These are phyloP conservation scores for Carex littledalei DNA, from an alignment of 176 grass and related monocot genomes.

Conservation along the genomic window DNA sequence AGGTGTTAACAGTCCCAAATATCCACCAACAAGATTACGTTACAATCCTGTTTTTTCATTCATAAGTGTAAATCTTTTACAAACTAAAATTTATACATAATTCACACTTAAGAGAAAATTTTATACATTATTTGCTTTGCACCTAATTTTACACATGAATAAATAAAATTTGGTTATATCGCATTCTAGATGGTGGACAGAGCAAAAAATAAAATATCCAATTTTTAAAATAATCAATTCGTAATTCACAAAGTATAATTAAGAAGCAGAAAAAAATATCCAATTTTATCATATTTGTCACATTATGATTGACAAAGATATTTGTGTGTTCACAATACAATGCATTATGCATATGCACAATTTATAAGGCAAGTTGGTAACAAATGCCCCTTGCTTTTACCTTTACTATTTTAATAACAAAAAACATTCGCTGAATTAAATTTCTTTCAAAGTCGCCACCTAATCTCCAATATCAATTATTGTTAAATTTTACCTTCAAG, in stretches of 20 bases:
- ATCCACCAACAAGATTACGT: not conserved
- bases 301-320: not conserved
- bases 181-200: not conserved
- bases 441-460: not conserved
- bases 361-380: not conserved
- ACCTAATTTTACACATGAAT: not conserved
- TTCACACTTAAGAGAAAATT: not conserved
- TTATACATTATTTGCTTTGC: not conserved
- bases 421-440: not conserved
- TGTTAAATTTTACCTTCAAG: slow-evolving; percentile 8
- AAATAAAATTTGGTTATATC: not conserved
- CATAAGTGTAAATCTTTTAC: not conserved
- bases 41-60: not conserved
- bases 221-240: not conserved
- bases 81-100: not conserved
- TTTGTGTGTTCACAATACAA: not conserved
- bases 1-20: not conserved
- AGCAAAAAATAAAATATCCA: not conserved
- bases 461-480: not conserved
- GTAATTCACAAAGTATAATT: not conserved
- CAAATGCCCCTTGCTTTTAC: not conserved
- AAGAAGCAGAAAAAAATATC: not conserved
- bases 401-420: not conserved
- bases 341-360: not conserved
- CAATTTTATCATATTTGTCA: not conserved